A percentile compares a stretch with the other conserved stretches of the same genome.
These are phyloP conservation scores for Beauveria australis DNA, from an alignment of 2,329 filamentous ascomycete species.

Conservation along the genomic window DNA sequence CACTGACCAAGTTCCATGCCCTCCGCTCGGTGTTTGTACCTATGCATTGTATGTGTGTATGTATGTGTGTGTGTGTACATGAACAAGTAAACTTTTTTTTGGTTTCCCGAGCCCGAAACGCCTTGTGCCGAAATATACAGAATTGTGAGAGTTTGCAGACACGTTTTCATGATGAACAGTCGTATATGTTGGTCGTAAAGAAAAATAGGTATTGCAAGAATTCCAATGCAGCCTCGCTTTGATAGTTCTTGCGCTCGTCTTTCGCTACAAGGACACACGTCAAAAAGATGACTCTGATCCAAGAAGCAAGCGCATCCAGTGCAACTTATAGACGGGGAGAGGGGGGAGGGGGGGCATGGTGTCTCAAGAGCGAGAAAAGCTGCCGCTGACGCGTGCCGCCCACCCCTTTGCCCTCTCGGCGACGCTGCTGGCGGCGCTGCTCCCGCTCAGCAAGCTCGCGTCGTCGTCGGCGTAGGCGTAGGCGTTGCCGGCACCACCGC, in stretches of 20 bases:
- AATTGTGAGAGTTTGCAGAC: neutral
- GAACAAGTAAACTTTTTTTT: neutral
- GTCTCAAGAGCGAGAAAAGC: neutral
- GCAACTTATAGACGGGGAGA: too few species aligned
- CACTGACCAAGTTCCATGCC: neutral
- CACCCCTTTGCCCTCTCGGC: neutral
- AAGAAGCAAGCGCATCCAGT: too few species aligned
- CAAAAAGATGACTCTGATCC: too few species aligned
- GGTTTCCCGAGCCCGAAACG: neutral
- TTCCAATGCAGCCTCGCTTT: neutral
- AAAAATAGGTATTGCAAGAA: neutral
- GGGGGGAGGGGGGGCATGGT: too few species aligned
- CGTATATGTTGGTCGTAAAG: neutral
- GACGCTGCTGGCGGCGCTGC: slow-evolving; percentile 15
- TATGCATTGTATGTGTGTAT: neutral
- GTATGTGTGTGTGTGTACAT: slow-evolving; percentile 2
- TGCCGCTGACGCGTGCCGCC: slow-evolving; percentile 22
- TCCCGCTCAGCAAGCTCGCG: slow-evolving; percentile 14
- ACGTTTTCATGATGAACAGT: neutral
- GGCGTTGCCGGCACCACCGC: slow-evolving; percentile 56
- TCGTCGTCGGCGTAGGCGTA: slow-evolving; percentile 41
- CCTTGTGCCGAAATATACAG: slow-evolving; percentile 1
- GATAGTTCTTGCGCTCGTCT: neutral
- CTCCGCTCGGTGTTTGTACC: neutral
- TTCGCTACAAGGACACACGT: too few species aligned